Conservation (phyloP, 306 rosid species). For the Ormosia semicastrata region DNA sequence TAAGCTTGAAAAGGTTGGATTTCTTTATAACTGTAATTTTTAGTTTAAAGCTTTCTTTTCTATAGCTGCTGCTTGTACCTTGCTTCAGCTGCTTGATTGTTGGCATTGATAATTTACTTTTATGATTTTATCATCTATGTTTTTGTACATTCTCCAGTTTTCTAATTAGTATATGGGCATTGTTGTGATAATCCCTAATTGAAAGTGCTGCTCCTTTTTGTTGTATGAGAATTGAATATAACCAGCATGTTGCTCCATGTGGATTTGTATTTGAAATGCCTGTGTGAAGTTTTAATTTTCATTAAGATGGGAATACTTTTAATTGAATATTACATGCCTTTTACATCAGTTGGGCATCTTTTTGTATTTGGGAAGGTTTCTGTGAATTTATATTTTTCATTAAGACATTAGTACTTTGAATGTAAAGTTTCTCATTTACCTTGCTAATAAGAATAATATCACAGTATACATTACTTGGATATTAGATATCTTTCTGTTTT, state of each 20-base stretch:
- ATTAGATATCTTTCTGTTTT: not conserved
- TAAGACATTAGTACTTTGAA: not conserved
- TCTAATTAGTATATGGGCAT: not conserved
- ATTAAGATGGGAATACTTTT: not conserved
- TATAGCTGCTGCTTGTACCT: not conserved
- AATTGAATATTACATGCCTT: not conserved
- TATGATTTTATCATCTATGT: conserved; percentile 3
- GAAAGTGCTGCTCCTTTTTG: not conserved
- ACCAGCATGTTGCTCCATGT: not conserved
- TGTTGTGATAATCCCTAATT: not conserved
- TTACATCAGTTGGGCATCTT: not conserved
- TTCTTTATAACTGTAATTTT: not conserved
- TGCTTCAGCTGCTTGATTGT: conserved; percentile 18
- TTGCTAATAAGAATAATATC: not conserved
- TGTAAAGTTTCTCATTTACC: not conserved
- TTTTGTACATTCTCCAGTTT: conserved; percentile 3
- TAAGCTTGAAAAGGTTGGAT: conserved; percentile 75
- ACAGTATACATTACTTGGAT: not conserved
- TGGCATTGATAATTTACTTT: not conserved
- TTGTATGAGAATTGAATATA: not conserved
- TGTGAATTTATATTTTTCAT: conserved; percentile 4
- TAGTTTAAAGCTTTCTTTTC: conserved; percentile 8
- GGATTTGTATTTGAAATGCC: conserved; percentile 15
- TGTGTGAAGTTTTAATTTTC: not conserved
- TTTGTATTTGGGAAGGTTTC: conserved; percentile 7